Percentiles rank a stretch among this genome's conserved stretches.
Evolutionary conservation across 2,329 filamentous ascomycete species (phyloP).

Genomic region (Arthrobotrys iridis): DNA sequence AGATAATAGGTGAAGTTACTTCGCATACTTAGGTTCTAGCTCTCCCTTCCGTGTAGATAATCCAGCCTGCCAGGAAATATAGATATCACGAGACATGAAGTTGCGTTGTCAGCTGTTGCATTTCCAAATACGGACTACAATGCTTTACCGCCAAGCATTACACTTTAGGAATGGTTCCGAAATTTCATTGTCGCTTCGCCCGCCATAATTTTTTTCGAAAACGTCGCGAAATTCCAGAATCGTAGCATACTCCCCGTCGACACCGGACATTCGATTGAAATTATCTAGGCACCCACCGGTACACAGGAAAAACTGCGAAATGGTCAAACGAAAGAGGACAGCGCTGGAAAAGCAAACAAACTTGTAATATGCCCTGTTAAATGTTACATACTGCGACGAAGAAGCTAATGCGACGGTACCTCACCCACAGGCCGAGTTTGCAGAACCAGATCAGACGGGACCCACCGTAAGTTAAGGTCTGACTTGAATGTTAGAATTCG

Average conservation of each 20-base stretch:
- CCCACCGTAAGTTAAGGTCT: slow-evolving; percentile 55
- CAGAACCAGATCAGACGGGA: slow-evolving; percentile 59
- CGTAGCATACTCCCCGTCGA: slow-evolving; percentile 16
- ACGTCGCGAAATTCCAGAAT: slow-evolving; percentile 9
- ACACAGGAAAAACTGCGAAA: slow-evolving; percentile 21
- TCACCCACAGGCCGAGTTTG: slow-evolving; percentile 56
- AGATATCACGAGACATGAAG: no score
- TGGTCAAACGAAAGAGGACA: slow-evolving; percentile 58
- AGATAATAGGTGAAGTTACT: no score
- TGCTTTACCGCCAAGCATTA: not conserved
- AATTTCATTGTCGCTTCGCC: not conserved
- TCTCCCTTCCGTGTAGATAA: no score
- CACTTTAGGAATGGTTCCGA: not conserved
- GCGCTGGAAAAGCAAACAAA: slow-evolving; percentile 58
- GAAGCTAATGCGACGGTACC: slow-evolving; percentile 22
- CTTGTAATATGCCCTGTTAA: slow-evolving; percentile 50
- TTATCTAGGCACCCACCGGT: slow-evolving; percentile 5
- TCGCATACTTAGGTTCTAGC: not conserved
- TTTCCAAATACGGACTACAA: not conserved
- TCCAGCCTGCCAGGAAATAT: no score
- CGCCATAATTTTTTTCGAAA: slow-evolving; percentile 9
- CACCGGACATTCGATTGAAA: not conserved
- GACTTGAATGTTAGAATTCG: slow-evolving; percentile 25
- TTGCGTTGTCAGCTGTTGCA: slow-evolving; percentile 21
- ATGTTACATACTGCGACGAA: slow-evolving; percentile 3